Evolutionary conservation across 1,284 basidiomycete genomes (phyloP), one percentile per base, ranked within the genome.

Genomic region (Sutorius eximius): DNA sequence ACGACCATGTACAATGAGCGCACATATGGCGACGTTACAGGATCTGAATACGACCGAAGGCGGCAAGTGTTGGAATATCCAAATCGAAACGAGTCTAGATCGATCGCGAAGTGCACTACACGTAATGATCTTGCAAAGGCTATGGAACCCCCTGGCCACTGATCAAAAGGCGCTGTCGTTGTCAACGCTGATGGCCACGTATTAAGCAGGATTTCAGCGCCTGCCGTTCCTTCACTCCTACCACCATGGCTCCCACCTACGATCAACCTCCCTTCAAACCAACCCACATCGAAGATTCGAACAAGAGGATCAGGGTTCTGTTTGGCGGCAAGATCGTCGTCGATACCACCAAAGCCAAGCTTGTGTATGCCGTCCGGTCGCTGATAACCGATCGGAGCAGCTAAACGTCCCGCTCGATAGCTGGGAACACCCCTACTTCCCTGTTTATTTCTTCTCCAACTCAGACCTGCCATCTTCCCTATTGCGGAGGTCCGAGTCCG

Each of bases 371-470:
- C 15, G 16, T 27, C 11, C 16, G 42, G 24, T 44, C 51, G 56
- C 48, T 57, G 20, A 50, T n/a, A 44, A 18, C 38, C 2, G 22
- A 36, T 24, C 13, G n/a, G 18, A n/a, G 9, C 3, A 16, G 38
- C 49, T 44, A 40, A 49, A 37, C 30, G 15, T 30, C 3, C 34
- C 32, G 34, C 41, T 22, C 16, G 22, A 18, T 56, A 87, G 85
- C n/a, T 86, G 84, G 84, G 73, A 82, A 49, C 73, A 77, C 44
- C 71, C 74, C 10, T 73, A 69, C 57, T 86, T 79, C 63, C 83
- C 85, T 1, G 59, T 59, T 11, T 85, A 83, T 59, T 85, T 75
- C 64, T 85, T 86, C 66, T 68, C 71, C 8, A 56, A 65, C 3
- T 70, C 71, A 12, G 82, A 80, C 37, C 60, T 85, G 18, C 63